Percentiles rank a stretch among this genome's conserved stretches.
phyloP scores from a whole-genome alignment of 1,139 yeast species.

The Zygoascus meyerae region DNA sequence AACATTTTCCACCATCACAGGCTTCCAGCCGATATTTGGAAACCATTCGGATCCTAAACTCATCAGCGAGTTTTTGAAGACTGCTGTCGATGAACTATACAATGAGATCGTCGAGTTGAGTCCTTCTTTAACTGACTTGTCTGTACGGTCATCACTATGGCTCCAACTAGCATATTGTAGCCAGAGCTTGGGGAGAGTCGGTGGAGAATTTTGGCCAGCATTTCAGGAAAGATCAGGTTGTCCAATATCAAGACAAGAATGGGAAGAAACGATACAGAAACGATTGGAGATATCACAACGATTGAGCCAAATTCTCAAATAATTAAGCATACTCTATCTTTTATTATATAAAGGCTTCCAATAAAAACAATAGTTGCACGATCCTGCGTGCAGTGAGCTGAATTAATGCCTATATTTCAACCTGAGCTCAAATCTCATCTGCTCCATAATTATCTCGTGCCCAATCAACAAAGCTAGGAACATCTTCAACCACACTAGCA shows the following conservation, averaged over 20 bases:
- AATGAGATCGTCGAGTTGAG: constrained; percentile 34
- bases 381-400: neutral
- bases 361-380: neutral
- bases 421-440: neutral
- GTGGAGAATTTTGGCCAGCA: constrained; percentile 54
- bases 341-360: neutral
- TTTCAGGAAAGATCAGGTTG: constrained; percentile 24
- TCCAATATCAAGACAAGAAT: constrained; percentile 31
- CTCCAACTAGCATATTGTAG: constrained; percentile 73
- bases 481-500: constrained; percentile 58
- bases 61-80: constrained; percentile 40
- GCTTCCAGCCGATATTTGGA: constrained; percentile 55
- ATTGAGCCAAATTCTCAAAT: constrained; percentile 17
- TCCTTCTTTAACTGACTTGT: constrained; percentile 38
- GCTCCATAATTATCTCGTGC: constrained; percentile 15
- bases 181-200: constrained; percentile 63
- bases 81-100: constrained; percentile 35
- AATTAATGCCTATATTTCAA: neutral
- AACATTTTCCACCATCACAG: constrained; percentile 64
- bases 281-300: constrained; percentile 35
- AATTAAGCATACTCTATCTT: neutral
- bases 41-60: constrained; percentile 20
- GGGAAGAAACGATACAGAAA: constrained; percentile 37
- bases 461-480: constrained; percentile 57
- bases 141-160: constrained; percentile 55